Percentiles rank a stretch among this genome's conserved stretches.
Conservation (phyloP, 2,329 filamentous ascomycete species). For the Aspergillus costaricaensis region DNA sequence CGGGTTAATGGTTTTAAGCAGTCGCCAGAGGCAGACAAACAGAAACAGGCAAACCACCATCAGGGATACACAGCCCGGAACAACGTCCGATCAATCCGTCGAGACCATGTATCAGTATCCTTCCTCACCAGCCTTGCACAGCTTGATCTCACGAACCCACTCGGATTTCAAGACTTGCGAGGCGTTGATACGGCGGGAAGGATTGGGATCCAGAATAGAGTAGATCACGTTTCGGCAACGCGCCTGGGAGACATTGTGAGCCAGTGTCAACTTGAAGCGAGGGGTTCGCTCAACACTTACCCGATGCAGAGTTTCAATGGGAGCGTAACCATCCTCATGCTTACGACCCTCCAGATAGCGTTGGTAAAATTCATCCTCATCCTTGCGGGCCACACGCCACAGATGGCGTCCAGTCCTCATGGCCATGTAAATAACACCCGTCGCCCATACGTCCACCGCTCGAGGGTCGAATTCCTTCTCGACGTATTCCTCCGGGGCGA, state of each 20-base stretch:
- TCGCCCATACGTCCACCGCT: slow-evolving; percentile 98
- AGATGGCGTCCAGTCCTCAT: slow-evolving; percentile 96
- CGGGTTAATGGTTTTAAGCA: slow-evolving; percentile 18
- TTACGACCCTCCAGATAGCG: slow-evolving; percentile 89
- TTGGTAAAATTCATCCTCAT: slow-evolving; percentile 96
- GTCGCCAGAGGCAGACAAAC: slow-evolving; percentile 16
- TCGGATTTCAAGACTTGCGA: slow-evolving; percentile 97
- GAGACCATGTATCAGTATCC: slow-evolving; percentile 63
- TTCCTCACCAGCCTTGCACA: slow-evolving; percentile 95
- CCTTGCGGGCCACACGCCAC: slow-evolving; percentile 95
- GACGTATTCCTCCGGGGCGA: slow-evolving; percentile 92
- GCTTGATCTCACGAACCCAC: slow-evolving; percentile 96
- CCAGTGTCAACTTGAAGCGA: slow-evolving; percentile 6
- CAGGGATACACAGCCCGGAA: slow-evolving; percentile 18
- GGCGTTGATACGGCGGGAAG: slow-evolving; percentile 86
- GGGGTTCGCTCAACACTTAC: slow-evolving; percentile 59
- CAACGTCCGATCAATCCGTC: slow-evolving; percentile 15
- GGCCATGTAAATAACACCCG: slow-evolving; percentile 99
- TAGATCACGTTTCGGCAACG: slow-evolving; percentile 99
- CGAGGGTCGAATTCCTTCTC: slow-evolving; percentile 95
- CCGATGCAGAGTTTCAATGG: slow-evolving; percentile 91
- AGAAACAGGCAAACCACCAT: slow-evolving; percentile 9
- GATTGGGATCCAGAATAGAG: slow-evolving; percentile 94
- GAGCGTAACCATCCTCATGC: slow-evolving; percentile 93
- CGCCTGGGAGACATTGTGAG: slow-evolving; percentile 59